phyloP scores from a whole-genome alignment of 257 asterid genomes.

The Vinca minor region DNA sequence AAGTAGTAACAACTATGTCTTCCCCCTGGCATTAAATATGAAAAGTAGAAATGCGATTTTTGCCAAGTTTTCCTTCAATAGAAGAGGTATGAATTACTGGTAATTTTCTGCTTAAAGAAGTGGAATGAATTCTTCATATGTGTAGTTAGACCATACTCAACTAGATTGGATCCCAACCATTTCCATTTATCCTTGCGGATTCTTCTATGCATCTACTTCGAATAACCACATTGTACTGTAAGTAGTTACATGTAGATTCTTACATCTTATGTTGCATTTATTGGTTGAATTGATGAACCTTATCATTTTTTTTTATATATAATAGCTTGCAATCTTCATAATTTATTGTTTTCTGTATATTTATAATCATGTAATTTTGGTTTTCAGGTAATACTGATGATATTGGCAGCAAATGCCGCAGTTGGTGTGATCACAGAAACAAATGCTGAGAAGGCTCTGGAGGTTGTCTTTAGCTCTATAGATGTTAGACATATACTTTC shows the following conservation, averaged over 20 bases:
- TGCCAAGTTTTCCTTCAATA: neutral
- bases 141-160: neutral
- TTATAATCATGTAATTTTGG: conserved; percentile 8
- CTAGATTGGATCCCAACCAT: neutral
- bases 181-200: neutral
- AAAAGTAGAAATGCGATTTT: neutral
- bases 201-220: neutral
- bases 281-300: neutral
- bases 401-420: conserved; percentile 99
- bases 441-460: conserved; percentile 97
- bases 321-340: neutral
- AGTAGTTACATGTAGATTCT: no score
- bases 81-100: neutral
- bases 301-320: neutral
- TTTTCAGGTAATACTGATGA: conserved; percentile 82
- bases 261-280: neutral
- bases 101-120: neutral
- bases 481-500: conserved; percentile 5
- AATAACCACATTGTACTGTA: neutral
- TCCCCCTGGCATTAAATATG: neutral
- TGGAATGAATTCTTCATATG: neutral
- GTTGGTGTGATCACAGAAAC: conserved; percentile 99
- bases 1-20: neutral
- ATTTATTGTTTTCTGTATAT: neutral
- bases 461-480: conserved; percentile 44